These are phyloP conservation scores for Colletotrichum sp. DNA, from an alignment of 2,329 filamentous ascomycete species.

Conservation along the genomic window DNA sequence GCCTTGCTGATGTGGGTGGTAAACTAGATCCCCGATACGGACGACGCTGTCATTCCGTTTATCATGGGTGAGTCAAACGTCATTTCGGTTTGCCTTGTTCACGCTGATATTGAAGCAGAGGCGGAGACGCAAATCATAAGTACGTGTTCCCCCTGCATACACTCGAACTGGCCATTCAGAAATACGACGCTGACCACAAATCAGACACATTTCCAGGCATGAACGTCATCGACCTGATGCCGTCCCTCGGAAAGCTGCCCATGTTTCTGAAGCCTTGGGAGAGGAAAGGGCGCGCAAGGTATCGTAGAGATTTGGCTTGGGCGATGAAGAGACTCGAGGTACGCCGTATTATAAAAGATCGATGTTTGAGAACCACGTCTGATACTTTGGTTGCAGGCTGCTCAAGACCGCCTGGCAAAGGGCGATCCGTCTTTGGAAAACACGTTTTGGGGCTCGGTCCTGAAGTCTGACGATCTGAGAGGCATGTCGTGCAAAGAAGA, in stretches of 20 bases:
- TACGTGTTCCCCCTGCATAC: not conserved
- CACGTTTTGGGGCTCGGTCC: not conserved
- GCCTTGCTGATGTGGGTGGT: too few relatives aligned
- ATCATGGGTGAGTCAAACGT: not conserved
- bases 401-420: not conserved
- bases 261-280: not conserved
- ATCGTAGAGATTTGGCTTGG: not conserved
- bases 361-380: not conserved
- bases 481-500: not conserved
- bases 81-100: too few relatives aligned
- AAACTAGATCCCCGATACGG: not conserved
- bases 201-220: not conserved
- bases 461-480: not conserved
- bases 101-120: not conserved
- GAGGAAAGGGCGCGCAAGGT: not conserved
- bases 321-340: not conserved
- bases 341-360: fast-evolving
- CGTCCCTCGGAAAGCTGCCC: not conserved
- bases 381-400: not conserved
- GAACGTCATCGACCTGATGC: not conserved
- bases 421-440: not conserved
- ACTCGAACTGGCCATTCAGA: fast-evolving
- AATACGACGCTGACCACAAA: not conserved
- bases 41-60: not conserved
- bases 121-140: not conserved